Evolutionary conservation across 75 land plant species (phyloP), one percentile per base, ranked within the genome.

Genomic region (Larix kaempferi): DNA sequence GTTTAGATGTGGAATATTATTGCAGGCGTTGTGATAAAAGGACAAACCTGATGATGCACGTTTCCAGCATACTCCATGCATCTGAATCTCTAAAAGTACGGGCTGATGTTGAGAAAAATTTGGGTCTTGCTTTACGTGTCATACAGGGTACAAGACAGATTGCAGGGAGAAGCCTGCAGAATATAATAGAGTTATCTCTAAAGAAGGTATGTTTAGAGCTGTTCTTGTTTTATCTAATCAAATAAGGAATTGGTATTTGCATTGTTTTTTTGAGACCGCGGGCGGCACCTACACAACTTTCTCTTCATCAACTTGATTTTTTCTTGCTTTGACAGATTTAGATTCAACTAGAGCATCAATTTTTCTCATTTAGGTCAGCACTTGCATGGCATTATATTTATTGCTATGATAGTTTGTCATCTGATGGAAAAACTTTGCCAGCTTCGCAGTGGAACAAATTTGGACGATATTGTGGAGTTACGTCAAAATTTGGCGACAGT

Each of bases 21-120:
- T 94, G 98, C 71, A 85, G 98, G n/a, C 88, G 91, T 29, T 94
- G 98, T 86, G 93, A 94, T 83, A 77, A 77, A 61, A 94, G 81
- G 75, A 86, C 90, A 8, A 85, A 90, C 60, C 64, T 94, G 61
- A 82, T 85, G 22, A 65, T 78, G 35, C 89, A 85, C 84, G 85
- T 88, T 54, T 58, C 59, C n/a, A 85, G 39, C 49, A 69, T 87
- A 59, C n/a, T 88, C 14, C 54, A 82, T 35, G 78, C 81, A 7
- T 88, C 86, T 60, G 56, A 82, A 73, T 80, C 81, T 25, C 71
- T 85, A 23, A 75, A 83, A 56, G 79, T 84, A 19, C 41, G 56
- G n/a, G 79, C 78, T 27, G 80, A 80, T 54, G 80, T 87, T 72
- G 84, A 86, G 74, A 87, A 82, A 63, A 85, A 87, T 66, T 67